A percentile compares a stretch with the other conserved stretches of the same genome.
Evolutionary conservation across 352 stramenopile genomes (phyloP).

Genomic region (Pythium myriotylum): DNA sequence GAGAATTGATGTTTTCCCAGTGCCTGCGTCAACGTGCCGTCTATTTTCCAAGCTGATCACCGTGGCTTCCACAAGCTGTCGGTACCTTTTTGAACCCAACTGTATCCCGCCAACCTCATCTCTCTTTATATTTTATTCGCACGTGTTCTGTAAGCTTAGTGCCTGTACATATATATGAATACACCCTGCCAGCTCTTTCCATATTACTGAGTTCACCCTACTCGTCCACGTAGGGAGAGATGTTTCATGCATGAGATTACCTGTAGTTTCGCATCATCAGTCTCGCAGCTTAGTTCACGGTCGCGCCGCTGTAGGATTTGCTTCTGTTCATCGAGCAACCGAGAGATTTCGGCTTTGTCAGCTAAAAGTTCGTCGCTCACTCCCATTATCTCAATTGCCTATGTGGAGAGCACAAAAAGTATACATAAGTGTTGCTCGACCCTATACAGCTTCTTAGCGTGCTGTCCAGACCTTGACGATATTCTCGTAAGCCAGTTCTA

Average conservation of each 20-base stretch:
- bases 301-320: slow-evolving; percentile 46
- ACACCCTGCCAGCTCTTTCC: slow-evolving; percentile 3
- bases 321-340: slow-evolving; percentile 40
- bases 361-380: slow-evolving; percentile 46
- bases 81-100: slow-evolving; percentile 19
- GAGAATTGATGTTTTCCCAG: slow-evolving; percentile 21
- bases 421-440: no score
- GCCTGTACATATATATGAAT: slow-evolving; percentile 36
- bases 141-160: slow-evolving; percentile 35
- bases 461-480: slow-evolving; percentile 60
- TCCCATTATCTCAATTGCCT: slow-evolving; percentile 54
- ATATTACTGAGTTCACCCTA: slow-evolving; percentile 14
- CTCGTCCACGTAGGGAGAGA: slow-evolving; percentile 51
- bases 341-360: slow-evolving; percentile 54
- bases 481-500: slow-evolving; percentile 57
- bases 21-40: slow-evolving; percentile 18
- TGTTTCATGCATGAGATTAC: slow-evolving; percentile 77
- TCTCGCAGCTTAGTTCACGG: slow-evolving; percentile 36
- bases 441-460: no score
- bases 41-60: slow-evolving; percentile 7
- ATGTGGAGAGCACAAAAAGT: no score
- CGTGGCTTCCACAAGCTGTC: neutral
- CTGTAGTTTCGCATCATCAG: slow-evolving; percentile 53
- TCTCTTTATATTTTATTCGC: slow-evolving; percentile 32
- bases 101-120: slow-evolving; percentile 2